Conservation (phyloP, 2,329 filamentous ascomycete species). For the Juglanconis juglandina region DNA sequence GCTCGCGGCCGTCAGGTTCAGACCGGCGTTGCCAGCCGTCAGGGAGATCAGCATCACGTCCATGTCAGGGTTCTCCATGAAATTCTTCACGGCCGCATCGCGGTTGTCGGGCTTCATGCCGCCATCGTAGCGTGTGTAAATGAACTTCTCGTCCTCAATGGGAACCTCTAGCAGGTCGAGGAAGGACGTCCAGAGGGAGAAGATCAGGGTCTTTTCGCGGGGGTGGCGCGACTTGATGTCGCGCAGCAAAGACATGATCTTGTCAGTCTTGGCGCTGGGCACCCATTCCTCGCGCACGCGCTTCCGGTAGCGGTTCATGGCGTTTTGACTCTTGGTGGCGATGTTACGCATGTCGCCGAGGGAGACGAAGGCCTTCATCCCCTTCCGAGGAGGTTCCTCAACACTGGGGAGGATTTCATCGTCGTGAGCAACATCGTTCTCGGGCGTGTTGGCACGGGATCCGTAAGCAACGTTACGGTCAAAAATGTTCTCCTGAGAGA, state of each 20-base stretch:
- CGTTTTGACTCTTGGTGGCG: constrained; percentile 22
- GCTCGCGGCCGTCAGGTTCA: constrained; percentile 76
- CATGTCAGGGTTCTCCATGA: constrained; percentile 48
- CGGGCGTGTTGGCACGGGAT: too few species aligned
- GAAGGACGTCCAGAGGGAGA: constrained; percentile 32
- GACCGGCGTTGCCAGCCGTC: constrained; percentile 74
- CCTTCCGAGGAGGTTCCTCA: background rate
- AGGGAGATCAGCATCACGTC: constrained; percentile 70
- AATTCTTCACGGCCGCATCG: constrained; percentile 61
- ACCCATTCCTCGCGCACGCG: constrained; percentile 26
- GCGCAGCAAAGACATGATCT: constrained; percentile 28
- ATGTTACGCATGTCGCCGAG: constrained; percentile 26
- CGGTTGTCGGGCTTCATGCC: constrained; percentile 35
- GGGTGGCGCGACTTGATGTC: constrained; percentile 24
- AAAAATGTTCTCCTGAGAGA: too few species aligned
- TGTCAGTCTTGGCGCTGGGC: constrained; percentile 30
- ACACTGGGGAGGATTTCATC: too few species aligned
- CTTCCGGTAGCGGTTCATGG: constrained; percentile 26
- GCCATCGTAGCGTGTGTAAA: constrained; percentile 30
- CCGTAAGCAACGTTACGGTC: too few species aligned
- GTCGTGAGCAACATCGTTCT: too few species aligned
- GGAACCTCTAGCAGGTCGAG: constrained; percentile 32
- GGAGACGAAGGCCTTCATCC: constrained; percentile 13
- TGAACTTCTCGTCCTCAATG: constrained; percentile 24
- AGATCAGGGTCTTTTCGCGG: constrained; percentile 29